Evolutionary conservation across 768 basidiomycete species (phyloP).

Genomic region (Leccinum imitatum): DNA sequence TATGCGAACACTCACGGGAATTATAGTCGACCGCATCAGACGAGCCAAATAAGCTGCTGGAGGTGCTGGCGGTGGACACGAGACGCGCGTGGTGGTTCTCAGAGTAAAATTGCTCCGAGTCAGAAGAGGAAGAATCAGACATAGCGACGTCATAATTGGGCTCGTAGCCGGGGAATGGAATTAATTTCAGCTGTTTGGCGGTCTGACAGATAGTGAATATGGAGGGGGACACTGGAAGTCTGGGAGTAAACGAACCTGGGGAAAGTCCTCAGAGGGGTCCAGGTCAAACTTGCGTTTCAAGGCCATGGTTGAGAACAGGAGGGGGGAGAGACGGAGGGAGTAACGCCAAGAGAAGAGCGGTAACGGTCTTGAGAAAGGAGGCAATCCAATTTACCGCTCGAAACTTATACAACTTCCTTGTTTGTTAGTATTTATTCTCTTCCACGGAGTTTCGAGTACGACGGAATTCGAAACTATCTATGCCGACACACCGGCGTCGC

Average conservation of each 20-base stretch:
- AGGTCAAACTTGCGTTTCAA: slow-evolving; percentile 74
- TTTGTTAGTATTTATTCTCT: slow-evolving; percentile 28
- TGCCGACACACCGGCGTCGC: slow-evolving; percentile 19
- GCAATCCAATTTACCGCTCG: slow-evolving; percentile 19
- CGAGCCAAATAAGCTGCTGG: slow-evolving; percentile 44
- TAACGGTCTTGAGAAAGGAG: slow-evolving; percentile 28
- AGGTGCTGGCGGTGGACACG: slow-evolving; percentile 63
- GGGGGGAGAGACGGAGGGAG: slow-evolving; percentile 8
- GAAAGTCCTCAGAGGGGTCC: slow-evolving; percentile 53
- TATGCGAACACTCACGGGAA: slow-evolving; percentile 44
- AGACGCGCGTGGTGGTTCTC: slow-evolving; percentile 59
- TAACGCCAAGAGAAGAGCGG: slow-evolving; percentile 8
- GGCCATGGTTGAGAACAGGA: slow-evolving; percentile 46
- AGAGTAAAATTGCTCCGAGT: slow-evolving; percentile 57
- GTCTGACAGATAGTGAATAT: slow-evolving; percentile 37
- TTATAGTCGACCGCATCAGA: slow-evolving; percentile 46
- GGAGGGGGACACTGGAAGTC: slow-evolving; percentile 15
- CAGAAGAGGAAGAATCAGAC: slow-evolving; percentile 54
- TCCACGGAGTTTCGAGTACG: slow-evolving; percentile 23
- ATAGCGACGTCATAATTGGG: slow-evolving; percentile 67
- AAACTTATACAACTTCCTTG: slow-evolving; percentile 31
- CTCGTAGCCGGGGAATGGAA: slow-evolving; percentile 70
- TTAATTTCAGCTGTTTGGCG: slow-evolving; percentile 69
- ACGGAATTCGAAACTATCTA: slow-evolving; percentile 19
- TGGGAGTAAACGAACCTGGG: slow-evolving; percentile 39